Percentiles rank a stretch among this genome's conserved stretches.
Conservation (phyloP, 805 yeast species). For the Saccharomycopsis olivae region DNA sequence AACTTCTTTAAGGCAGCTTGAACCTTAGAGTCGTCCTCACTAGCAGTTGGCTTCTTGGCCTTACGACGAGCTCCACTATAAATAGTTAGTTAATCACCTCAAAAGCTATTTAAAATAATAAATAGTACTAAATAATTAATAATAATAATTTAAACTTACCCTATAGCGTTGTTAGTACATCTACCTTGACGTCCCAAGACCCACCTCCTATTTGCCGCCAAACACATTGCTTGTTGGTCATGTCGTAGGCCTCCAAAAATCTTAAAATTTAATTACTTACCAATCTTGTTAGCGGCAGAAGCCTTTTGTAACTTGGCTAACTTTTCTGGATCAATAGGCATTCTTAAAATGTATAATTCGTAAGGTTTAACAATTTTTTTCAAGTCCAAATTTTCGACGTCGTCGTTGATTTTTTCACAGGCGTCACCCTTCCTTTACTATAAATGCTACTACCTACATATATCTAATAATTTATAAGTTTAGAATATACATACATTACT, state of each 20-base stretch:
- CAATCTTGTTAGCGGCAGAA: slow-evolving; percentile 72
- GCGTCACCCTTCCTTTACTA: too few relatives aligned
- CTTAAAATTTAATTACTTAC: too few relatives aligned
- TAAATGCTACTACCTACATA: too few relatives aligned
- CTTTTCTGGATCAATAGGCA: slow-evolving; percentile 92
- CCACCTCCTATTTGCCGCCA: too few relatives aligned
- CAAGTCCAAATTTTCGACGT: not conserved
- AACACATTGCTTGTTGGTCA: too few relatives aligned
- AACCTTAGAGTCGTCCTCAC: slow-evolving; percentile 83
- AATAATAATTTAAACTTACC: slow-evolving; percentile 1
- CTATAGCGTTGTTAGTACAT: slow-evolving; percentile 6
- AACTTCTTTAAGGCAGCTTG: slow-evolving; percentile 82
- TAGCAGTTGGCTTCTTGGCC: slow-evolving; percentile 63
- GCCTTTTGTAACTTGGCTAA: slow-evolving; percentile 85
- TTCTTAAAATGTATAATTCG: slow-evolving; percentile 20
- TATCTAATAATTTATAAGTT: too few relatives aligned
- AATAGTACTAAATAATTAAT: not conserved
- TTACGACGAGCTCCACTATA: slow-evolving; percentile 68
- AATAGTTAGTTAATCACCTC: not conserved
- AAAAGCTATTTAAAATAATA: not conserved
- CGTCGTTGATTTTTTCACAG: not conserved
- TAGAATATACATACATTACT: too few relatives aligned
- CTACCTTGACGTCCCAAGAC: too few relatives aligned
- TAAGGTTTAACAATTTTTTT: not conserved
- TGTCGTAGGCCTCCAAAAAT: too few relatives aligned